These are phyloP conservation scores for Eucalyptus curtisii DNA, from an alignment of 345 rosid species.

Conservation along the genomic window DNA sequence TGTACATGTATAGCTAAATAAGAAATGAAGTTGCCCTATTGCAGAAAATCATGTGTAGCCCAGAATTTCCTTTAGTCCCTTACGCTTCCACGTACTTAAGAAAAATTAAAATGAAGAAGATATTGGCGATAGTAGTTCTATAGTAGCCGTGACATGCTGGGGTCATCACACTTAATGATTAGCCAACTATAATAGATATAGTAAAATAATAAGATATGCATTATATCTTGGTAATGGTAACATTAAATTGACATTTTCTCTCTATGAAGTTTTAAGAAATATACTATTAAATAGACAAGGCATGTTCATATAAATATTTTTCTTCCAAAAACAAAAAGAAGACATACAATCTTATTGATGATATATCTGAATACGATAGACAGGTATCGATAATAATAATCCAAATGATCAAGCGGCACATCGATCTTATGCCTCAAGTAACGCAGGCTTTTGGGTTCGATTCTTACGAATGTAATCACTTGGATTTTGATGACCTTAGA, in stretches of 20 bases:
- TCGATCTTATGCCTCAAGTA: not conserved
- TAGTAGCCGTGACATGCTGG: rapidly evolving
- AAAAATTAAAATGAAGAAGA: no score
- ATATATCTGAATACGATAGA: not conserved
- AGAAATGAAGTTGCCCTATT: no score
- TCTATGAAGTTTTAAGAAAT: not conserved
- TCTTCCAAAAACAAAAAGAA: not conserved
- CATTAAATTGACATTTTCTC: not conserved
- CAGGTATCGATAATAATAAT: not conserved
- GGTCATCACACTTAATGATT: not conserved
- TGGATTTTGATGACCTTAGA: not conserved
- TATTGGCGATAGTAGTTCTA: no score
- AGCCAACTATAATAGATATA: not conserved
- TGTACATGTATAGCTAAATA: no score
- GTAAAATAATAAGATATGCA: not conserved
- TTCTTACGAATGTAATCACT: not conserved
- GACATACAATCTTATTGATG: not conserved
- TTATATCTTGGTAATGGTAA: not conserved
- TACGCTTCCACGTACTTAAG: no score
- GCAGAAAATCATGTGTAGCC: no score
- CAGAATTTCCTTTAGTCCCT: no score
- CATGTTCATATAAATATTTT: not conserved
- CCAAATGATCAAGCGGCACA: not conserved
- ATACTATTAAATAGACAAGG: not conserved
- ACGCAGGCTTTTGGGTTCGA: not conserved